A percentile compares a stretch with the other conserved stretches of the same genome.
phyloP scores from a whole-genome alignment of 192 early-diverging fungal genomes.

The Backusella mclennaniae region DNA sequence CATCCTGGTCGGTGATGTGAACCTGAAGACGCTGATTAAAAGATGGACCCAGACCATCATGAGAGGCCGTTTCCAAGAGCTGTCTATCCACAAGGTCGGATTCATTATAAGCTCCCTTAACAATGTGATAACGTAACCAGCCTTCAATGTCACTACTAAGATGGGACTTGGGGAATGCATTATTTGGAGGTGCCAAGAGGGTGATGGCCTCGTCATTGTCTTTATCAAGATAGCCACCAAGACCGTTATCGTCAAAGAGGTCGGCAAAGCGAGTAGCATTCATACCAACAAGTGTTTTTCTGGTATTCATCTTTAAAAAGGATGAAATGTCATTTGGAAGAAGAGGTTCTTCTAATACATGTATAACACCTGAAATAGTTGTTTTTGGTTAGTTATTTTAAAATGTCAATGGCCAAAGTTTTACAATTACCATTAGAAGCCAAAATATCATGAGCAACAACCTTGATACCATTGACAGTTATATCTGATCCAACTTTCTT shows the following conservation, averaged over 20 bases:
- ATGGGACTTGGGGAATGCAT: slow-evolving; percentile 39
- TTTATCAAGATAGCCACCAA: slow-evolving; percentile 59
- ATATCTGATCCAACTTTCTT: slow-evolving; percentile 6
- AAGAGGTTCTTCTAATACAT: slow-evolving; percentile 18
- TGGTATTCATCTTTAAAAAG: slow-evolving; percentile 13
- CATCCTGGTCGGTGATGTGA: slow-evolving; percentile 22
- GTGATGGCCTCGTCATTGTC: slow-evolving; percentile 53
- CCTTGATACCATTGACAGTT: slow-evolving; percentile 19
- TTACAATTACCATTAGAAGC: slow-evolving; percentile 41
- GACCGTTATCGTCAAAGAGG: slow-evolving; percentile 51
- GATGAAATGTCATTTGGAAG: slow-evolving; percentile 11
- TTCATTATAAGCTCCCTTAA: slow-evolving; percentile 45
- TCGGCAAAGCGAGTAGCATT: slow-evolving; percentile 66
- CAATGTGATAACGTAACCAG: slow-evolving; percentile 68
- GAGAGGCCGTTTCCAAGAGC: slow-evolving; percentile 57
- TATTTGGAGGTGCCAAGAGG: slow-evolving; percentile 67
- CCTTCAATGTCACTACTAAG: slow-evolving; percentile 24
- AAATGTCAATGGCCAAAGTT: slow-evolving; percentile 20
- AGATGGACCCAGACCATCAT: slow-evolving; percentile 40
- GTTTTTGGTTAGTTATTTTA: slow-evolving; percentile 42
- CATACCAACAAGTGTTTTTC: slow-evolving; percentile 53
- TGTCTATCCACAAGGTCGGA: slow-evolving; percentile 47
- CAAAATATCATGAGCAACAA: slow-evolving; percentile 36
- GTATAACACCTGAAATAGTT: slow-evolving; percentile 44
- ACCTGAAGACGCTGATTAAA: slow-evolving; percentile 54